These are phyloP conservation scores for Kwoniella bestiolae DNA, from an alignment of 768 basidiomycete genomes.

Conservation along the genomic window DNA sequence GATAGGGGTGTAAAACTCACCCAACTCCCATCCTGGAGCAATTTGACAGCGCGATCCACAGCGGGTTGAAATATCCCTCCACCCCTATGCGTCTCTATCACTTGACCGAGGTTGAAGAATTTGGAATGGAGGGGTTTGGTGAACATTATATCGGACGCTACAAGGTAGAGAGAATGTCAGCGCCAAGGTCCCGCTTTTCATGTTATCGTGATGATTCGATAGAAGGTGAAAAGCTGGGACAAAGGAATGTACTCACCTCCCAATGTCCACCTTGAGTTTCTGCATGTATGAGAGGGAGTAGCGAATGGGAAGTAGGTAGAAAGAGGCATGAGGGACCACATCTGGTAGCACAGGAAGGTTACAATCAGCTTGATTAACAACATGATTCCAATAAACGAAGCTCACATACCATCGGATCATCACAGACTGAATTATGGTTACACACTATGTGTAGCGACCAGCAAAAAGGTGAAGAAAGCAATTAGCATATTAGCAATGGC, in stretches of 20 bases:
- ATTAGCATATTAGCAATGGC: too few species aligned
- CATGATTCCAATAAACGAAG: too few species aligned
- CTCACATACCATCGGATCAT: slow-evolving; percentile 53
- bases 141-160: slow-evolving; percentile 77
- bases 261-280: slow-evolving; percentile 77
- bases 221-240: neutral
- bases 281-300: slow-evolving; percentile 33
- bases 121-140: slow-evolving; percentile 86
- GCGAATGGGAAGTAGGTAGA: slow-evolving; percentile 44
- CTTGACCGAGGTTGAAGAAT: slow-evolving; percentile 88
- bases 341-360: slow-evolving; percentile 62
- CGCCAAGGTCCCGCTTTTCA: neutral
- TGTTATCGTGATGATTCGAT: neutral
- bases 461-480: neutral
- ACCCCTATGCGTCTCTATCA: slow-evolving; percentile 90
- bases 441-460: slow-evolving; percentile 64
- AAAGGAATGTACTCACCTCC: slow-evolving; percentile 61
- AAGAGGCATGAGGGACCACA: slow-evolving; percentile 72
- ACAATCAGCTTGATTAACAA: too few species aligned
- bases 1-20: slow-evolving; percentile 63
- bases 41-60: slow-evolving; percentile 78
- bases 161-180: neutral
- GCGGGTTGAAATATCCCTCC: slow-evolving; percentile 85
- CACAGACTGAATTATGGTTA: slow-evolving; percentile 86
- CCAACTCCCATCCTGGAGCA: slow-evolving; percentile 82